Conservation (phyloP, 352 stramenopile species). For the Phytophthora sansomeana region DNA sequence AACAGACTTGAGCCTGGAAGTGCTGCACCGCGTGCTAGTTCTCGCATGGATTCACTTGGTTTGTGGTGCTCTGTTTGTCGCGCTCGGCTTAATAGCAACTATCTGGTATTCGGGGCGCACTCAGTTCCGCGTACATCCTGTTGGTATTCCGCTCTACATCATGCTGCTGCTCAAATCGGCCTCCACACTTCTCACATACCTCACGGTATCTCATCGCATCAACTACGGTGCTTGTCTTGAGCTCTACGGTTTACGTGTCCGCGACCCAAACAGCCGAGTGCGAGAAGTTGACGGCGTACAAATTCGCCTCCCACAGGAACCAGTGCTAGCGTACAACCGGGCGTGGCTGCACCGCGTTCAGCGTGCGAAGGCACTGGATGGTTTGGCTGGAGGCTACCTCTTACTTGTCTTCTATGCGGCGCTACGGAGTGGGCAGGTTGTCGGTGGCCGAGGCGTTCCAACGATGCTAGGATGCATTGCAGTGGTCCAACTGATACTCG, state of each 20-base stretch:
- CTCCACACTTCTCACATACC: conserved; percentile 60
- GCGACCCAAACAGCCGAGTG: conserved; percentile 37
- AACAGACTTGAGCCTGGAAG: conserved; percentile 69
- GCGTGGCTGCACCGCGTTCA: conserved; percentile 68
- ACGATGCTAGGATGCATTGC: conserved; percentile 54
- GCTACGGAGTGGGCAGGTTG: conserved; percentile 63
- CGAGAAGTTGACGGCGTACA: conserved; percentile 36
- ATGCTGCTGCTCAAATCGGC: conserved; percentile 67
- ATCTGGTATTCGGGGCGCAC: conserved; percentile 50
- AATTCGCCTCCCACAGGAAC: conserved; percentile 42
- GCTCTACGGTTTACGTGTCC: conserved; percentile 47
- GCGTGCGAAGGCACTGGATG: conserved; percentile 68
- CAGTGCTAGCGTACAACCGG: conserved; percentile 76
- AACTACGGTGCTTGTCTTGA: conserved; percentile 69
- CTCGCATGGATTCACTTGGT: conserved; percentile 77
- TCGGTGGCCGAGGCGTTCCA: conserved; percentile 51
- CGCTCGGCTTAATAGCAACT: conserved; percentile 56
- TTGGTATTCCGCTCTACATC: conserved; percentile 71
- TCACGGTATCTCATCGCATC: conserved; percentile 66
- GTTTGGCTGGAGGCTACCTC: conserved; percentile 62
- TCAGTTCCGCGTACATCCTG: conserved; percentile 54
- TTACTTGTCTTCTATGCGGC: conserved; percentile 77
- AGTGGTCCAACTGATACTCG: conserved; percentile 58
- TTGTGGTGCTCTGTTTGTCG: conserved; percentile 58
- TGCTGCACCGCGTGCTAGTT: conserved; percentile 72